phyloP scores from a whole-genome alignment of 1,139 yeast species.

The Eremothecium coryli region DNA sequence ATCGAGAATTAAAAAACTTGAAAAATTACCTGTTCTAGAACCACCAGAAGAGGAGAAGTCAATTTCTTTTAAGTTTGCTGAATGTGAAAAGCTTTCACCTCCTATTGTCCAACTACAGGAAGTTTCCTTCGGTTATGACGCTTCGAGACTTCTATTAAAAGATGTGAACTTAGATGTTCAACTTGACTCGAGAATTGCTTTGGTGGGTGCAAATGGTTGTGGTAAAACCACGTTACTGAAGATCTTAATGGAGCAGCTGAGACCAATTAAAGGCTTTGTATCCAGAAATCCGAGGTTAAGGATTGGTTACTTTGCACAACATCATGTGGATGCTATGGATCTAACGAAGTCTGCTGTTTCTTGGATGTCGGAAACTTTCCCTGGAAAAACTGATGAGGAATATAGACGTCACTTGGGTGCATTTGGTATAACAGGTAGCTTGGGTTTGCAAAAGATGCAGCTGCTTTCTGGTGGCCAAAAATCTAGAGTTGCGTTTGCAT shows the following conservation, averaged over 20 bases:
- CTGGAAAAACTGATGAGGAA: conserved; percentile 94
- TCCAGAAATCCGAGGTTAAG: conserved; percentile 77
- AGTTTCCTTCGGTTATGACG: conserved; percentile 77
- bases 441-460: conserved; percentile 86
- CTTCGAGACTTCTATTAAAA: conserved; percentile 50
- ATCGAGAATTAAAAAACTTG: conserved; percentile 91
- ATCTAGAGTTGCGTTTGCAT: conserved; percentile 96
- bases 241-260: conserved; percentile 65
- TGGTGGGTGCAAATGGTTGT: conserved; percentile 98
- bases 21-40: conserved; percentile 83
- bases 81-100: conserved; percentile 85
- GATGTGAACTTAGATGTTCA: conserved; percentile 86
- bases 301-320: conserved; percentile 98
- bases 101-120: conserved; percentile 85
- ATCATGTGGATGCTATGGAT: conserved; percentile 98
- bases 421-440: conserved; percentile 90
- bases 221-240: conserved; percentile 95
- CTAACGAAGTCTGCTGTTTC: conserved; percentile 77
- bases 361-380: conserved; percentile 86
- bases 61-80: conserved; percentile 85
- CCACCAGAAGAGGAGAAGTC: conserved; percentile 90
- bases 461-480: conserved; percentile 95
- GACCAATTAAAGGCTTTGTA: conserved; percentile 67
- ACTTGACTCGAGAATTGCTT: conserved; percentile 88
- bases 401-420: conserved; percentile 94